phyloP scores from a whole-genome alignment of 371 early-diverging fungal species.

The Mortierella sp. region DNA sequence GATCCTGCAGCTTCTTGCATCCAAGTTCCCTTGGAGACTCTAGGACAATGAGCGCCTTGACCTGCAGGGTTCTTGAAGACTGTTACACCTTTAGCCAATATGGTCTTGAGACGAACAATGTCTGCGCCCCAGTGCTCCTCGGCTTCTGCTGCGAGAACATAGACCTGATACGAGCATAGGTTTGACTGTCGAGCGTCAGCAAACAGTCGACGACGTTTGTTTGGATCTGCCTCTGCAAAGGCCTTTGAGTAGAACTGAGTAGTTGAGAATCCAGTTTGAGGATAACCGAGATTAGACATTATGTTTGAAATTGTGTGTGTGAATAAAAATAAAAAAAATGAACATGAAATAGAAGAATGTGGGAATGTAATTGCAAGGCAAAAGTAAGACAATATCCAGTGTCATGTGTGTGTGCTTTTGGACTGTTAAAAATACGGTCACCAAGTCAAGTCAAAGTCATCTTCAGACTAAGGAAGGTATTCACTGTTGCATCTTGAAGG shows the following conservation, averaged over 20 bases:
- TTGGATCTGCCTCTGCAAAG: slow-evolving; percentile 17
- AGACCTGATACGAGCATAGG: slow-evolving; percentile 21
- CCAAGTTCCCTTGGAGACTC: slow-evolving; percentile 20
- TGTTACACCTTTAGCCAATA: slow-evolving; percentile 13
- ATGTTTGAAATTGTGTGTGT: not conserved
- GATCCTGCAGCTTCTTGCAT: slow-evolving; percentile 12
- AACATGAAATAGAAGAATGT: slow-evolving; percentile 2
- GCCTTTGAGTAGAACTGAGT: slow-evolving; percentile 25
- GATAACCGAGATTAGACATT: slow-evolving; percentile 34
- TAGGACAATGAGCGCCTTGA: slow-evolving; percentile 15
- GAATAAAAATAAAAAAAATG: too few species aligned
- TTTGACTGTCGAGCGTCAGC: slow-evolving; percentile 44
- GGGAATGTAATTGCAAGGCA: not conserved
- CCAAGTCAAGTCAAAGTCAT: too few species aligned
- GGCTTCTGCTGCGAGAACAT: slow-evolving; percentile 30
- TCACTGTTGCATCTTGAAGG: too few species aligned
- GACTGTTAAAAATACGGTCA: too few species aligned
- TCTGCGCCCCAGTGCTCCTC: slow-evolving; percentile 27
- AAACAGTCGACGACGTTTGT: slow-evolving; percentile 40
- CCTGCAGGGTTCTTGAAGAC: slow-evolving; percentile 36
- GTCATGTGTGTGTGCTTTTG: too few species aligned
- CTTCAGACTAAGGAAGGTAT: too few species aligned
- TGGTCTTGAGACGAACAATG: slow-evolving; percentile 1
- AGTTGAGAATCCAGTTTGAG: slow-evolving; percentile 21
- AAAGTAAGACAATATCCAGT: too few species aligned